Conservation (phyloP, 2,329 filamentous ascomycete genomes). For the Claviceps fusiformis region DNA sequence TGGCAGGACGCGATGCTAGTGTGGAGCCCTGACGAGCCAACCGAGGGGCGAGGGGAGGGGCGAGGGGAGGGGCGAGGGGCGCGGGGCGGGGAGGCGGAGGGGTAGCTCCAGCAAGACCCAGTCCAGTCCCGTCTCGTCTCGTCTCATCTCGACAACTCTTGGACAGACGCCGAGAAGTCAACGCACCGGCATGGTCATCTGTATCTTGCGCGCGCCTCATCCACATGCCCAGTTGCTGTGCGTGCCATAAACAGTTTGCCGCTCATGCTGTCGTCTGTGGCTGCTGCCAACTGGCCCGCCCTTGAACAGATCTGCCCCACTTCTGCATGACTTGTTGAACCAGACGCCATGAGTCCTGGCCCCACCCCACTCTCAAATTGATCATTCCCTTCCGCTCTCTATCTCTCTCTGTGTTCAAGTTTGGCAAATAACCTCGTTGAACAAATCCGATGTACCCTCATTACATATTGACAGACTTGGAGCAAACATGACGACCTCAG, state of each 20-base stretch:
- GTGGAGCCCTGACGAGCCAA: constrained; percentile 18
- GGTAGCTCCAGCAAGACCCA: neutral
- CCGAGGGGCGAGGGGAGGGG: constrained; percentile 1
- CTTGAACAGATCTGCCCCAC: neutral
- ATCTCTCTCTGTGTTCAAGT: too few species aligned
- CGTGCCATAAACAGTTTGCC: neutral
- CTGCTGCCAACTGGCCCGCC: neutral
- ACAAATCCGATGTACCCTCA: neutral
- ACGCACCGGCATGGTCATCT: too few species aligned
- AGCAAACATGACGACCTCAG: constrained; percentile 13
- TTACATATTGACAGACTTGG: neutral
- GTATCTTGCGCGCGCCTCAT: too few species aligned
- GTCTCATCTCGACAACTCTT: too few species aligned
- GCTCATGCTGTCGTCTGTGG: neutral
- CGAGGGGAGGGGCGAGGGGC: neutral
- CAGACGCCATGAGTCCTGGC: too few species aligned
- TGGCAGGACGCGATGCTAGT: constrained; percentile 20
- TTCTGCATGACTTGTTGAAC: neutral
- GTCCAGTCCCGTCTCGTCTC: too few species aligned
- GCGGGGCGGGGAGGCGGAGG: neutral
- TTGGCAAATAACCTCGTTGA: too few species aligned
- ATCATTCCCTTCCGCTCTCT: neutral
- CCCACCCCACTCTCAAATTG: neutral
- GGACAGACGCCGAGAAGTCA: too few species aligned
- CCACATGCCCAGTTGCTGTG: neutral